These are phyloP conservation scores for Fusarium secorum DNA, from an alignment of 2,329 filamentous ascomycete genomes.

Conservation along the genomic window DNA sequence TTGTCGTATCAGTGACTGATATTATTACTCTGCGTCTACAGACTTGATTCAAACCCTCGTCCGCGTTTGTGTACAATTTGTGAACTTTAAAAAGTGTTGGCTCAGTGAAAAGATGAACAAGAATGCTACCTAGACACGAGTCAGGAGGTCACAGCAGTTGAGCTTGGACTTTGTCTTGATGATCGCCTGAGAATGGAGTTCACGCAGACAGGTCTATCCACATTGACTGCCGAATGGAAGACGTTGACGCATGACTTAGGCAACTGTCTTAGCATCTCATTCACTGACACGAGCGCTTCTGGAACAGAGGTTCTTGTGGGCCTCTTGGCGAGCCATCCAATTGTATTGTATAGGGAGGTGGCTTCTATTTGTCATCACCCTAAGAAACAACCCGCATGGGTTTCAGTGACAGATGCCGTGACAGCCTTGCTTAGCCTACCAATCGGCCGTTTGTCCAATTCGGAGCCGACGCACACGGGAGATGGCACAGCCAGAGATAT, in stretches of 20 bases:
- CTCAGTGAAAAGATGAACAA: not conserved
- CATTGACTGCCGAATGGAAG: not conserved
- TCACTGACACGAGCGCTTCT: slow-evolving; percentile 18
- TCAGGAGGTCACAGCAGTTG: not conserved
- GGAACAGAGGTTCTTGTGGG: slow-evolving; percentile 8
- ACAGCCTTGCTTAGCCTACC: not conserved
- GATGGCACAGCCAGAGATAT: not conserved
- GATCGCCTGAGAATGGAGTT: not conserved
- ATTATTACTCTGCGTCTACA: not conserved
- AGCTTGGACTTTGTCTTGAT: not conserved
- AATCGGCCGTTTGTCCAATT: slow-evolving; percentile 21
- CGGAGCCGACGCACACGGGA: slow-evolving; percentile 23
- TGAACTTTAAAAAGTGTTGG: not conserved
- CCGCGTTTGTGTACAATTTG: not conserved
- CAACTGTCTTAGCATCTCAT: not conserved
- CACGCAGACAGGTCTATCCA: not conserved
- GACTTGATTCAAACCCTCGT: not conserved
- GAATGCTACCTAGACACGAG: not conserved
- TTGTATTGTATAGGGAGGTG: not conserved
- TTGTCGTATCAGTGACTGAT: not conserved
- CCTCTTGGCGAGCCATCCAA: slow-evolving; percentile 5
- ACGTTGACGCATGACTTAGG: slow-evolving; percentile 20
- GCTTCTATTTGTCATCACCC: not conserved
- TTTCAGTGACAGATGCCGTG: slow-evolving; percentile 5
- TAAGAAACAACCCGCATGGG: not conserved